Evolutionary conservation across 2,329 filamentous ascomycete genomes (phyloP).

Genomic region (Trichoderma citrinoviride): DNA sequence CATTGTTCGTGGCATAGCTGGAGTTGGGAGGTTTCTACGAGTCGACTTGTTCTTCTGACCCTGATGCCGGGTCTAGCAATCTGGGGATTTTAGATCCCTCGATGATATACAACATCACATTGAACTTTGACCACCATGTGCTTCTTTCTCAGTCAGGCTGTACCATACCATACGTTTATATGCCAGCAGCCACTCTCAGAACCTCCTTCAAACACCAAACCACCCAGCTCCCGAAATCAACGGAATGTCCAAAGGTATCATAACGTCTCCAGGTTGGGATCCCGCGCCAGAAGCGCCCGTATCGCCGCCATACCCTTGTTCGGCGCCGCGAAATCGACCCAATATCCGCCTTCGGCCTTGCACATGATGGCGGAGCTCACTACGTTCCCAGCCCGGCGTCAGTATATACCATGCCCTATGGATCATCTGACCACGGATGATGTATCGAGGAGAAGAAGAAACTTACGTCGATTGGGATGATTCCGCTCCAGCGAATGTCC

Average conservation of each 20-base stretch:
- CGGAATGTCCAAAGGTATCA: background rate
- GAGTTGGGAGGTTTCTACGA: background rate
- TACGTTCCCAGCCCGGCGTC: background rate
- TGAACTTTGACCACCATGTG: too few relatives aligned
- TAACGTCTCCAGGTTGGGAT: slow-evolving; percentile 23
- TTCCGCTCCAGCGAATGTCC: slow-evolving; percentile 22
- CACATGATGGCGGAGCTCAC: slow-evolving; percentile 21
- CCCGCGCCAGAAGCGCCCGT: slow-evolving; percentile 20
- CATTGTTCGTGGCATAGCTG: background rate
- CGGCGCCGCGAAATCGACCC: slow-evolving; percentile 23
- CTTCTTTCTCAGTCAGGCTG: too few relatives aligned
- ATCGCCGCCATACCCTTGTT: slow-evolving; percentile 22
- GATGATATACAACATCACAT: background rate
- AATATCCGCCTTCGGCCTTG: slow-evolving; percentile 26
- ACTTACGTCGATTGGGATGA: slow-evolving; percentile 21
- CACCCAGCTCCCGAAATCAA: background rate
- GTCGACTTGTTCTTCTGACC: background rate
- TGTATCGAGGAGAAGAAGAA: background rate
- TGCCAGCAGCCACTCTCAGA: too few relatives aligned
- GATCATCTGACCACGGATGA: too few relatives aligned
- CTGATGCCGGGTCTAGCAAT: background rate
- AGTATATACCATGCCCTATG: background rate
- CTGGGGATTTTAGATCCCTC: background rate
- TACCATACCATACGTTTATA: too few relatives aligned
- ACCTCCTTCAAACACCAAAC: too few relatives aligned